Evolutionary conservation across 306 rosid genomes (phyloP).

Genomic region (Cicer pinnatifidum): DNA sequence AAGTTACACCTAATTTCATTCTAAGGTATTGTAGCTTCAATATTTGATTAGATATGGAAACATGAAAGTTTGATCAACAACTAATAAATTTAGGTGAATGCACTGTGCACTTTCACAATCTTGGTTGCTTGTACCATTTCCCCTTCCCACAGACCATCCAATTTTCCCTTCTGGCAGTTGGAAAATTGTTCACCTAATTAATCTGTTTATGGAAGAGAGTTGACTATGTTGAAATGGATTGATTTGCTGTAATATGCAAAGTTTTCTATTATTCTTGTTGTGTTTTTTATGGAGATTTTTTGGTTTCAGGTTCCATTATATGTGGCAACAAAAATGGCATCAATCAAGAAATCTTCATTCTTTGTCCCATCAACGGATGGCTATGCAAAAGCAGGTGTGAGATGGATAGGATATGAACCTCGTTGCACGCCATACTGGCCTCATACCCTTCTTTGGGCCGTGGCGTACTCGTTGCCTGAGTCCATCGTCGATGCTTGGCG

Average conservation of each 20-base stretch:
- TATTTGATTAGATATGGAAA: constrained; percentile 26
- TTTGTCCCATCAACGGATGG: constrained; percentile 86
- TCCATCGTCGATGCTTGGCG: constrained; percentile 76
- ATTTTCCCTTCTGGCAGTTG: background rate
- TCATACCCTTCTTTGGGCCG: constrained; percentile 79
- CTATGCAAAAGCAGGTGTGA: constrained; percentile 76
- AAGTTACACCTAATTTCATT: background rate
- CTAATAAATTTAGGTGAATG: constrained; percentile 13
- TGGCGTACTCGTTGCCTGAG: constrained; percentile 69
- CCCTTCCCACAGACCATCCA: constrained; percentile 20
- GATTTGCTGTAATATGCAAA: background rate
- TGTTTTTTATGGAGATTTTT: constrained; percentile 43
- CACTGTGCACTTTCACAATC: constrained; percentile 13
- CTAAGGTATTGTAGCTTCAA: constrained; percentile 19
- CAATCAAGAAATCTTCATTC: constrained; percentile 84
- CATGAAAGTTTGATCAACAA: background rate
- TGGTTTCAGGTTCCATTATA: constrained; percentile 79
- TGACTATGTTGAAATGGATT: constrained; percentile 26
- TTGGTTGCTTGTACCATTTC: background rate
- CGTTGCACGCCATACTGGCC: constrained; percentile 99
- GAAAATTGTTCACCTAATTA: constrained; percentile 12
- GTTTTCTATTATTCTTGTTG: constrained; percentile 5
- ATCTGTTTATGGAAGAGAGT: background rate
- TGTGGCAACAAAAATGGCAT: constrained; percentile 99
- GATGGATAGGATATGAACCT: constrained; percentile 87